Evolutionary conservation across 352 stramenopile species (phyloP).

Genomic region (Paralagenidium karlingii): DNA sequence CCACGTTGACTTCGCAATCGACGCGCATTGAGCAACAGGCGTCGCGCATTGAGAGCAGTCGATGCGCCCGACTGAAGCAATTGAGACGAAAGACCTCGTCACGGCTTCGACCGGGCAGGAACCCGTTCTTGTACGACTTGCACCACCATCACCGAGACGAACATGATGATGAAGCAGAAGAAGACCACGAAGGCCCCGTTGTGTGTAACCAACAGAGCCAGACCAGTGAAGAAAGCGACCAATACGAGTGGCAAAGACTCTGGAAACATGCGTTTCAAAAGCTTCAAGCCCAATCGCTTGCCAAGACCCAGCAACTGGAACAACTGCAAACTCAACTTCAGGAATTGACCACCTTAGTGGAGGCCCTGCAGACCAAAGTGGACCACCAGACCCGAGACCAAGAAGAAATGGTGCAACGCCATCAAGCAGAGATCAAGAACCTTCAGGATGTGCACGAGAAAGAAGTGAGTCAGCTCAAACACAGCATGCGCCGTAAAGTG

Average conservation of each 20-base stretch:
- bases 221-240: slow-evolving; percentile 41
- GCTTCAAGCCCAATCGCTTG: slow-evolving; percentile 25
- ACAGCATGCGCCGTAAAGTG: slow-evolving; percentile 36
- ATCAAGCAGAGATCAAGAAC: slow-evolving; percentile 30
- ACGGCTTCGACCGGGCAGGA: too few species aligned
- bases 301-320: slow-evolving; percentile 15
- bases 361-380: slow-evolving; percentile 22
- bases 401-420: slow-evolving; percentile 17
- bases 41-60: too few species aligned
- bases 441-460: slow-evolving; percentile 26
- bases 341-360: slow-evolving; percentile 28
- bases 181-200: too few species aligned
- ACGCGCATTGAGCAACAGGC: too few species aligned
- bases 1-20: too few species aligned
- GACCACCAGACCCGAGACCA: slow-evolving; percentile 16
- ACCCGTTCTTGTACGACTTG: too few species aligned
- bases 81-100: too few species aligned
- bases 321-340: slow-evolving; percentile 10
- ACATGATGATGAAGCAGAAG: slow-evolving; percentile 3
- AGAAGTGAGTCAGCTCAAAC: slow-evolving; percentile 31
- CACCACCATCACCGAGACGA: slow-evolving; percentile 1
- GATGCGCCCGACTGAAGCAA: too few species aligned
- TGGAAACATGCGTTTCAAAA: slow-evolving; percentile 64
- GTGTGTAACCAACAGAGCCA: slow-evolving; percentile 41
- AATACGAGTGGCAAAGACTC: slow-evolving; percentile 55